Base-by-base conservation (phyloP, 495 filamentous ascomycete species). In the Aspergillus steynii region DNA sequence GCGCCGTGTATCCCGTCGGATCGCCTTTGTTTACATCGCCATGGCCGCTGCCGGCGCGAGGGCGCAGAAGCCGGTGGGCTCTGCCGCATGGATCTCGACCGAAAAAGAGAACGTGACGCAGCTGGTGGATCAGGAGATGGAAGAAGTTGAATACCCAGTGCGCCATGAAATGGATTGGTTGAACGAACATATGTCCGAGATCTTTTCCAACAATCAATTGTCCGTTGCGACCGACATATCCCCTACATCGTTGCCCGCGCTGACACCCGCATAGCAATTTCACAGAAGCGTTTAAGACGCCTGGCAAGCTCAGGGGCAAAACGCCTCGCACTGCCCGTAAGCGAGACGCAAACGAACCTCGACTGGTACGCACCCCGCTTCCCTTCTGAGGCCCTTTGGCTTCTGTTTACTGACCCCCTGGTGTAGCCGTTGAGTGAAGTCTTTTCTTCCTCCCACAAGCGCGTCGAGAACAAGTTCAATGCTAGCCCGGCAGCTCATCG, bases 141-240 rank as follows among this genome's bases (percentile, higher is more conserved):
- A 96, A 62, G 92, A 96, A 72, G 92, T 96, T 68, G 84, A 90
- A 54, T 98, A 90, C 75, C 88, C 91, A 0, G 92, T 89, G 61
- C 86, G 89, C 48, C 93, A 96, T 76, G 93, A 98, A 67, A 78
- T 97, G 69, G 93, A 95, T 65, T 97, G 93, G 92, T 76, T 97
- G 66, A 97, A 97, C 68, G 93, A 97, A 74, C 93, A 97, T 74
- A 96, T 97, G 93, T 86, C 86, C 31, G 91, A 96, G 64, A 91
- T 97, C 60, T 96, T 98, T 71, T 90, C 85, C 64, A 86, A 88
- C 64, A 90, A 90, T 71, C 87, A 94, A 74, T 81, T 92, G 91
- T 93, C 77, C 67, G 88, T 83, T 59, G 67, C 65, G 58, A 60
- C 61, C 61, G 50, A 56, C 32, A 45, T 49, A 32, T 32, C 20